Conservation (phyloP, 2,329 filamentous ascomycete species). For the Penicillium oxalicum region DNA sequence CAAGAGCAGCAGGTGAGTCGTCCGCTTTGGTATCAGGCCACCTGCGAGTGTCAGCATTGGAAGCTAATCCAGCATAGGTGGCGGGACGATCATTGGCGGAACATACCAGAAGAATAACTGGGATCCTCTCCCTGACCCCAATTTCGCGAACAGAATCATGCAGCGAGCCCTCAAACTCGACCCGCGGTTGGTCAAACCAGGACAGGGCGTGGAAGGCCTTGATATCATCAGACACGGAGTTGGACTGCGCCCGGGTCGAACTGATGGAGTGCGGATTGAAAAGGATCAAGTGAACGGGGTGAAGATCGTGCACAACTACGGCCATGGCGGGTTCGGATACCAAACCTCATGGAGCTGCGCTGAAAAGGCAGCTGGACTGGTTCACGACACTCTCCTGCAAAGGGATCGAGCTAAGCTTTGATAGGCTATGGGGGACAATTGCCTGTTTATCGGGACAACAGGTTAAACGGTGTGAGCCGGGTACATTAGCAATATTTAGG, state of each 20-base stretch:
- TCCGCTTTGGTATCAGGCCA: not conserved
- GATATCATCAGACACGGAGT: constrained; percentile 76
- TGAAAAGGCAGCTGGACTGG: constrained; percentile 1
- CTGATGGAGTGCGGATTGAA: constrained; percentile 71
- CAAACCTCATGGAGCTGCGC: constrained; percentile 28
- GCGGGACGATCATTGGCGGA: constrained; percentile 76
- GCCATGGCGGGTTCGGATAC: constrained; percentile 54
- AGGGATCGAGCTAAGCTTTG: not conserved
- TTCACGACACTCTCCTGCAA: not conserved
- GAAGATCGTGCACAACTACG: constrained; percentile 45
- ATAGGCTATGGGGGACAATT: not conserved
- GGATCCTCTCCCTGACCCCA: constrained; percentile 69
- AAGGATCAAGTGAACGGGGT: constrained; percentile 59
- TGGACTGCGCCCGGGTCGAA: constrained; percentile 68
- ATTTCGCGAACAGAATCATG: constrained; percentile 76
- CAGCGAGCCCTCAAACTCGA: constrained; percentile 46
- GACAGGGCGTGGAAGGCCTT: constrained; percentile 61
- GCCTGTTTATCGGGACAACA: not conserved
- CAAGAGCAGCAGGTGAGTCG: constrained; percentile 52
- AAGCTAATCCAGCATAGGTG: constrained; percentile 28
- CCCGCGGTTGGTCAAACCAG: constrained; percentile 47
- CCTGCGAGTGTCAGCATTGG: not conserved
- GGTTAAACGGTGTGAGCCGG: too few relatives aligned
- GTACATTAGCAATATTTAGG: not conserved
- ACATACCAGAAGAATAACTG: constrained; percentile 71